These are phyloP conservation scores for Abelmoschus esculentus DNA, from an alignment of 345 rosid genomes.

Conservation along the genomic window DNA sequence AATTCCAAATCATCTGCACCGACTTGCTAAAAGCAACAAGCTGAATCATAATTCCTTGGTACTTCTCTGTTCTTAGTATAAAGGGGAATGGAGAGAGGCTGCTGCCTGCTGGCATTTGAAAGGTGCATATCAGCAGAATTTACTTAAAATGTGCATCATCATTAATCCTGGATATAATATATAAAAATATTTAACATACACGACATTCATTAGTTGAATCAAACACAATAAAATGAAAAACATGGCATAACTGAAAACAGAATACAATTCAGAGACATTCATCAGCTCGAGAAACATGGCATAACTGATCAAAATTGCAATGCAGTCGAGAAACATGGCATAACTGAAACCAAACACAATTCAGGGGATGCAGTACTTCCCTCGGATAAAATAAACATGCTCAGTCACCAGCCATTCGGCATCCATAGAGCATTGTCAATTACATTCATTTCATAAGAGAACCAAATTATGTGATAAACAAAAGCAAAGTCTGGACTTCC, in stretches of 20 bases:
- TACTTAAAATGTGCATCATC: not conserved
- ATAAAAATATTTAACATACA: not conserved
- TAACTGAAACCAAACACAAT: too few relatives aligned
- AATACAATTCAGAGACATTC: not conserved
- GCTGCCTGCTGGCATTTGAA: not conserved
- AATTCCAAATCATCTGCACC: constrained; percentile 79
- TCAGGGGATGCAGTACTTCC: not conserved
- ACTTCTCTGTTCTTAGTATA: not conserved
- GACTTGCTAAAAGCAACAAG: constrained; percentile 38
- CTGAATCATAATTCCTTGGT: not conserved
- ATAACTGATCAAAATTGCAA: too few relatives aligned
- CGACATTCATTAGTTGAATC: too few relatives aligned
- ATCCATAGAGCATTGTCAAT: not conserved
- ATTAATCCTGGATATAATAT: not conserved
- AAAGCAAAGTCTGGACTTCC: too few relatives aligned
- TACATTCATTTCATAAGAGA: too few relatives aligned
- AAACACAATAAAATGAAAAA: too few relatives aligned
- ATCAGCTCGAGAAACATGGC: not conserved
- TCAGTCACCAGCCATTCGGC: not conserved
- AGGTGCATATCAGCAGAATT: not conserved
- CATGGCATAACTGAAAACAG: too few relatives aligned
- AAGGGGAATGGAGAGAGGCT: not conserved
- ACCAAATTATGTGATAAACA: too few relatives aligned
- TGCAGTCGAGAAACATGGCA: too few relatives aligned
- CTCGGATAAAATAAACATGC: not conserved